Percentiles rank a stretch among this genome's conserved stretches.
Evolutionary conservation across 2,329 filamentous ascomycete genomes (phyloP).

Genomic region (Penicillium decumbens): DNA sequence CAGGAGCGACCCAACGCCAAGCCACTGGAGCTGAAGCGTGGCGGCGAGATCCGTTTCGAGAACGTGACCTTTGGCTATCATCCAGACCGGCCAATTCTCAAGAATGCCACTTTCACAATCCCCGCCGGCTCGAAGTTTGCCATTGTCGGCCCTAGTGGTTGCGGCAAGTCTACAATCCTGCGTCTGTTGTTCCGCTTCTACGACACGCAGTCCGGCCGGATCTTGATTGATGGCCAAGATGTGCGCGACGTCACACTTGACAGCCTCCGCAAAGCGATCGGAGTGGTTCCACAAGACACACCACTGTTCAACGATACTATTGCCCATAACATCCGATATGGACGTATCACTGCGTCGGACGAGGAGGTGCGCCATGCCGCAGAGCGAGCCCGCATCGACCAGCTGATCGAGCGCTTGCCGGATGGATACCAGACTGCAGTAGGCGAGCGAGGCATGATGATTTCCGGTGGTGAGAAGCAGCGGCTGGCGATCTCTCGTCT

Average conservation of each 20-base stretch:
- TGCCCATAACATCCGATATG: conserved; percentile 92
- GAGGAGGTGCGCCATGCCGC: conserved; percentile 74
- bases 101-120: conserved; percentile 79
- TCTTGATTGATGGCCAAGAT: conserved; percentile 90
- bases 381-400: conserved; percentile 75
- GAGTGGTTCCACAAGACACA: conserved; percentile 95
- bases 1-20: conserved; percentile 71
- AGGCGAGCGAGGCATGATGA: conserved; percentile 93
- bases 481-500: conserved; percentile 77
- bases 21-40: conserved; percentile 64
- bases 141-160: conserved; percentile 89
- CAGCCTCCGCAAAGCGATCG: conserved; percentile 77
- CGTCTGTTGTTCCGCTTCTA: conserved; percentile 91
- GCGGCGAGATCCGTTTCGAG: conserved; percentile 89
- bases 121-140: conserved; percentile 95
- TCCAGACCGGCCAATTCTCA: conserved; percentile 77
- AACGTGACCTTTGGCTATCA: conserved; percentile 94
- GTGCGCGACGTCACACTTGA: conserved; percentile 77
- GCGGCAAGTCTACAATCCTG: conserved; percentile 91
- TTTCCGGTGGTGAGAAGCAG: conserved; percentile 91
- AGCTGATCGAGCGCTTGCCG: conserved; percentile 72
- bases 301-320: conserved; percentile 96
- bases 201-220: conserved; percentile 77
- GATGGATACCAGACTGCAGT: conserved; percentile 90
- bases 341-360: conserved; percentile 68